Evolutionary conservation across 2,329 filamentous ascomycete species (phyloP).

Genomic region (Ophiostoma ips): DNA sequence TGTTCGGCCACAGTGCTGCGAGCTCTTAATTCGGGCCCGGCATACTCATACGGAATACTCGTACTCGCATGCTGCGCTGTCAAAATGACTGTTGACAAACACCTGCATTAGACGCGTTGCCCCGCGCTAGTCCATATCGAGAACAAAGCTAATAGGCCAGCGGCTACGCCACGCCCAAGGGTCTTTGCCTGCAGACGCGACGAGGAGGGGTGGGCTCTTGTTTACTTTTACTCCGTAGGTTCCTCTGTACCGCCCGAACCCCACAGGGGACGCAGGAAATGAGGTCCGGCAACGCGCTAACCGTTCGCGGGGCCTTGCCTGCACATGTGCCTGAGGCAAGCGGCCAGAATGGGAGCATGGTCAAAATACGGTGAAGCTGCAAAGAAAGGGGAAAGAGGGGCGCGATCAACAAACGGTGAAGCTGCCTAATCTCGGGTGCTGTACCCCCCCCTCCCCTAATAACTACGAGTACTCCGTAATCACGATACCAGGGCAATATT

Average conservation of each 20-base stretch:
- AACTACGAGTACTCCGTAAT: too few species aligned
- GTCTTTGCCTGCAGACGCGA: background rate
- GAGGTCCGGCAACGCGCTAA: conserved; percentile 9
- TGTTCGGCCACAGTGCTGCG: too few species aligned
- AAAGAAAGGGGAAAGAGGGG: conserved; percentile 1
- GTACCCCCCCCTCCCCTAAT: too few species aligned
- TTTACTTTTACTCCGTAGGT: too few species aligned
- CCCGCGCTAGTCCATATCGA: conserved; percentile 10
- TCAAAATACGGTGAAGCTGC: background rate
- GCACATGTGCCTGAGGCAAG: conserved; percentile 11
- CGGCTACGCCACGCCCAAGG: conserved; percentile 2
- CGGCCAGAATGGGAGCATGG: background rate
- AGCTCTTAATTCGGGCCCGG: too few species aligned
- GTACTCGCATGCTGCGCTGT: too few species aligned
- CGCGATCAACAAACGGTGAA: conserved; percentile 3
- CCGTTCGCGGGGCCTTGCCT: conserved; percentile 2
- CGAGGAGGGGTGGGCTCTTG: background rate
- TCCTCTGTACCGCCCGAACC: background rate
- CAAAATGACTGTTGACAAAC: too few species aligned
- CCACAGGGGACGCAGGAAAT: conserved; percentile 6
- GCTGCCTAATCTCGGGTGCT: background rate
- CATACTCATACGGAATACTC: too few species aligned
- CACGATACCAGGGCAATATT: too few species aligned
- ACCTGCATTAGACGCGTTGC: conserved; percentile 5
- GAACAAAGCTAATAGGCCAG: conserved; percentile 12